Evolutionary conservation across 345 rosid species (phyloP).

Genomic region (Turritis glabra): DNA sequence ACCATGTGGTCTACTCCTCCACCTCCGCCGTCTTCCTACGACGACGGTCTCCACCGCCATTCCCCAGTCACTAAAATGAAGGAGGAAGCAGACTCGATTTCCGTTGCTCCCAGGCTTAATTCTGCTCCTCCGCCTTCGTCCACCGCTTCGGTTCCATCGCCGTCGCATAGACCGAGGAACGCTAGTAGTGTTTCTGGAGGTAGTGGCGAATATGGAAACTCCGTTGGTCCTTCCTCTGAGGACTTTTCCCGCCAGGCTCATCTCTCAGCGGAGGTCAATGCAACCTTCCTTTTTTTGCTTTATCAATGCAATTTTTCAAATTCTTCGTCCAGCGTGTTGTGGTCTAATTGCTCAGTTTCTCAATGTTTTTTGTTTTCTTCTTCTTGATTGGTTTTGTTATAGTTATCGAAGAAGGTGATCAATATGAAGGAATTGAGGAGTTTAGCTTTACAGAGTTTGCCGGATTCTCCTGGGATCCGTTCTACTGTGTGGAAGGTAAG

Average conservation of each 20-base stretch:
- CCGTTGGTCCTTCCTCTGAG: conserved; percentile 53
- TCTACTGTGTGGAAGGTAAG: conserved; percentile 91
- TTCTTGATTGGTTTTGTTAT: background rate
- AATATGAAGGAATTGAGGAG: conserved; percentile 81
- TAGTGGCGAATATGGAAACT: conserved; percentile 46
- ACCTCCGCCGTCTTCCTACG: conserved; percentile 39
- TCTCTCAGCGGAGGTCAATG: conserved; percentile 71
- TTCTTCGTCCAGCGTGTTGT: background rate
- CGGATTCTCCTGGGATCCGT: conserved; percentile 85
- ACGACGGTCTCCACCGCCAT: conserved; percentile 45
- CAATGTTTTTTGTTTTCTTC: background rate
- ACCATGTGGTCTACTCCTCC: conserved; percentile 79
- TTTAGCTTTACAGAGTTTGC: conserved; percentile 79
- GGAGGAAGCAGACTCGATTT: conserved; percentile 44
- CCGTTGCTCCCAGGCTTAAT: conserved; percentile 48
- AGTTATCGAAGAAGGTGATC: conserved; percentile 87
- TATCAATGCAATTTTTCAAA: background rate
- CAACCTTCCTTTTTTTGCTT: background rate
- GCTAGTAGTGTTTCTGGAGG: conserved; percentile 31
- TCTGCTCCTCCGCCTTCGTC: conserved; percentile 41
- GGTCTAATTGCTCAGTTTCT: background rate
- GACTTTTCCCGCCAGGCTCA: conserved; percentile 81
- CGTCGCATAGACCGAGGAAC: conserved; percentile 41
- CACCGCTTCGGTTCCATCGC: conserved; percentile 43
- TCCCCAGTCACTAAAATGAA: conserved; percentile 39